A percentile compares a stretch with the other conserved stretches of the same genome.
phyloP scores from a whole-genome alignment of 169 alveolate genomes.

The Besnoitia besnoiti region DNA sequence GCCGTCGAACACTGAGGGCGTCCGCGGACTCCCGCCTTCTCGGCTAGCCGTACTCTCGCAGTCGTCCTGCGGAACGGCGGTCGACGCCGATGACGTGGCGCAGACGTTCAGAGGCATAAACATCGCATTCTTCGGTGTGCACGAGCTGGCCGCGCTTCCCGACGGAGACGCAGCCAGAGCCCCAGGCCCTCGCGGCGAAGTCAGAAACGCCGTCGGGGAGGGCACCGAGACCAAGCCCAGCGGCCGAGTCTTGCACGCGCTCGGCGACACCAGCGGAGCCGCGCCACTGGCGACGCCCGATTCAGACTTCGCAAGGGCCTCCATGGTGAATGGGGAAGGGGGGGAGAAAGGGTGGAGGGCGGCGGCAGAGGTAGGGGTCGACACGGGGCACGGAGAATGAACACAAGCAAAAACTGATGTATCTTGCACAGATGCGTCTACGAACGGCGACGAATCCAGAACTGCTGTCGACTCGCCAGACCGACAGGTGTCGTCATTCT shows the following conservation, averaged over 20 bases:
- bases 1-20: background rate
- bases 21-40: background rate
- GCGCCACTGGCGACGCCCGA: background rate
- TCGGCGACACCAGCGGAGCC: background rate
- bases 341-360: background rate
- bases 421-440: no score
- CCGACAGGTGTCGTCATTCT: no score
- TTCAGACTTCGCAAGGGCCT: background rate
- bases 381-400: background rate
- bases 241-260: background rate
- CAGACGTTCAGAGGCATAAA: background rate
- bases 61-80: background rate
- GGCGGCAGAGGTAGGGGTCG: background rate
- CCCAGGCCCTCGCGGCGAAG: no score
- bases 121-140: background rate
- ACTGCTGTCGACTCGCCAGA: no score
- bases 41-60: constrained; percentile 1
- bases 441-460: no score
- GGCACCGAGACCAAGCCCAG: background rate
- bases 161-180: background rate
- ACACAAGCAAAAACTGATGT: no score
- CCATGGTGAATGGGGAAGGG: background rate
- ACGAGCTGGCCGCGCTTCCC: background rate
- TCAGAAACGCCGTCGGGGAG: no score
- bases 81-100: background rate